Percentiles rank a stretch among this genome's conserved stretches.
Conservation (phyloP, 2,329 filamentous ascomycete species). For the Monilinia laxa region DNA sequence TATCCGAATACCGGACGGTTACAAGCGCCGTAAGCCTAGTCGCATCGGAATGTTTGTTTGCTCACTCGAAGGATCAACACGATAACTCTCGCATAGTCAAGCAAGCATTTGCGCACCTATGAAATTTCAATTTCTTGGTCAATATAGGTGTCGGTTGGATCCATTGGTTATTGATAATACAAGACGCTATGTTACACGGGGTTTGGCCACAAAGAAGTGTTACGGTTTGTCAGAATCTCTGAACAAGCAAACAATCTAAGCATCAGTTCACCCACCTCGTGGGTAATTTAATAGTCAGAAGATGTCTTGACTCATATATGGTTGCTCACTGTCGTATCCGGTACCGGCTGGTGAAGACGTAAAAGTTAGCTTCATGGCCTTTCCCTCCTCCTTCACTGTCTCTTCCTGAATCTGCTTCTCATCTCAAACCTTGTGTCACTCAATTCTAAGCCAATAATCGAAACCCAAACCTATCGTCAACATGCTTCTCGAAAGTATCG, state of each 20-base stretch:
- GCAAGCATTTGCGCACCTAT: background rate
- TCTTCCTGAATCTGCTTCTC: background rate
- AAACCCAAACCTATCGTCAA: background rate
- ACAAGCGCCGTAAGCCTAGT: background rate
- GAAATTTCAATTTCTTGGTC: background rate
- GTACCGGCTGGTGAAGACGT: conserved; percentile 5
- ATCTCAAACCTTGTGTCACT: background rate
- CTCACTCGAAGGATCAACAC: conserved; percentile 3
- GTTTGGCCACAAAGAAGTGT: conserved; percentile 5
- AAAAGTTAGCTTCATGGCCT: conserved; percentile 6
- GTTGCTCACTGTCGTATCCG: conserved; percentile 3
- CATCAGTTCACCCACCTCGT: background rate
- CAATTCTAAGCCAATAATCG: conserved; percentile 1
- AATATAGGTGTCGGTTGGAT: background rate
- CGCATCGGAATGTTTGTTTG: conserved; percentile 9
- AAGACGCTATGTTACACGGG: background rate
- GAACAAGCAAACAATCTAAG: conserved; percentile 16
- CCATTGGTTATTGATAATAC: conserved; percentile 5
- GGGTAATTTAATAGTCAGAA: background rate
- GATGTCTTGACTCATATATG: conserved; percentile 14
- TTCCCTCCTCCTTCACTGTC: background rate
- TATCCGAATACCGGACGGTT: background rate
- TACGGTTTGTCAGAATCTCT: conserved; percentile 12
- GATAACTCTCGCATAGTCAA: background rate
- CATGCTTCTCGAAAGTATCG: conserved; percentile 16